These are phyloP conservation scores for Rugosomyces carneus DNA, from an alignment of 1,284 basidiomycete genomes.

Conservation along the genomic window DNA sequence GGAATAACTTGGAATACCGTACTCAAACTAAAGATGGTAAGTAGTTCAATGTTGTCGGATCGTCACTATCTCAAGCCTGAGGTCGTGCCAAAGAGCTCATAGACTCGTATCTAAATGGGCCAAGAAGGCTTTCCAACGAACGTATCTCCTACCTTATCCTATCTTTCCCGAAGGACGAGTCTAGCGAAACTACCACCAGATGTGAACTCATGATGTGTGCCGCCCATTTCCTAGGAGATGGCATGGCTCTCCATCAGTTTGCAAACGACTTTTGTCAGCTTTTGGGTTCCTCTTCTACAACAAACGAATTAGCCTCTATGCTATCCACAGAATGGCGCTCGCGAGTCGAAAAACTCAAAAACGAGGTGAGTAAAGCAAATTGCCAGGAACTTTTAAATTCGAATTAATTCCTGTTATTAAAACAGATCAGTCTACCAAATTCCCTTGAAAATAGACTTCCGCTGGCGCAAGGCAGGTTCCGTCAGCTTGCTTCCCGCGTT, in stretches of 20 bases:
- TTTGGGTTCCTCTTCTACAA: constrained; percentile 39
- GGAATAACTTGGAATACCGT: constrained; percentile 44
- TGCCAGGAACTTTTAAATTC: constrained; percentile 5
- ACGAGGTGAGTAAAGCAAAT: constrained; percentile 20
- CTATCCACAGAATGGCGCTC: constrained; percentile 43
- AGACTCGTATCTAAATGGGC: constrained; percentile 65
- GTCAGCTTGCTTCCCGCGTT: constrained; percentile 40
- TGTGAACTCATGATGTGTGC: constrained; percentile 62
- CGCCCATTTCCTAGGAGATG: constrained; percentile 72
- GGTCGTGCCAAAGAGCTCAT: constrained; percentile 43
- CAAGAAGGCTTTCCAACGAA: constrained; percentile 62
- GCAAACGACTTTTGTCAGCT: constrained; percentile 69
- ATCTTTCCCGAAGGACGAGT: constrained; percentile 27
- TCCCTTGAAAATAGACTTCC: constrained; percentile 52
- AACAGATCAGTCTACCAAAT: constrained; percentile 36
- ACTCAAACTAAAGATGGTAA: constrained; percentile 48
- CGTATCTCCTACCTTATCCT: constrained; percentile 68
- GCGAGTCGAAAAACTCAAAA: constrained; percentile 27
- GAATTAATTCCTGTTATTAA: constrained; percentile 12
- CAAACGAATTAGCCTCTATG: constrained; percentile 35
- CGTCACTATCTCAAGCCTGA: neutral
- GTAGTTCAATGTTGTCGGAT: constrained; percentile 7
- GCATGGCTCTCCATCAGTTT: constrained; percentile 71
- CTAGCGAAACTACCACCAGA: constrained; percentile 15
- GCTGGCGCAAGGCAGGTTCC: constrained; percentile 29